A percentile compares a stretch with the other conserved stretches of the same genome.
Conservation (phyloP, 1,139 yeast genomes). For the Hyphopichia burtonii region DNA sequence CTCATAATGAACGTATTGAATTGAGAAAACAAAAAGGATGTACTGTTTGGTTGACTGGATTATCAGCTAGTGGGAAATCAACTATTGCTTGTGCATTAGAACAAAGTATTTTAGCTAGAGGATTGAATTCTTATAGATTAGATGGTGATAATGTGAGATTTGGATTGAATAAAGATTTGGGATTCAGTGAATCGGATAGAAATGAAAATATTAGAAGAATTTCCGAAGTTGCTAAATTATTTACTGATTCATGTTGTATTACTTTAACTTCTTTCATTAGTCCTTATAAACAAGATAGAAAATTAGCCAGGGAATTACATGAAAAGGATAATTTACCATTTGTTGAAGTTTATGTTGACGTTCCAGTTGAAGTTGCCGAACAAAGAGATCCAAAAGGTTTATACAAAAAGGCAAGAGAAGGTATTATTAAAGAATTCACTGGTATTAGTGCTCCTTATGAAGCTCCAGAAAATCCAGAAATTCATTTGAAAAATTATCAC, state of each 20-base stretch:
- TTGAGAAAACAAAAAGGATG: slow-evolving; percentile 82
- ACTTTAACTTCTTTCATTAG: slow-evolving; percentile 90
- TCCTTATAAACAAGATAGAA: slow-evolving; percentile 84
- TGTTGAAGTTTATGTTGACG: slow-evolving; percentile 88
- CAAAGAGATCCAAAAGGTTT: slow-evolving; percentile 96
- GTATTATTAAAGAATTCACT: slow-evolving; percentile 89
- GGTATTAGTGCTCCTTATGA: slow-evolving; percentile 97
- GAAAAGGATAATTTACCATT: slow-evolving; percentile 74
- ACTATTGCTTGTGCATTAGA: slow-evolving; percentile 95
- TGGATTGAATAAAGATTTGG: slow-evolving; percentile 91
- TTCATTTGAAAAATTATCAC: slow-evolving; percentile 70
- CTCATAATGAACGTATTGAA: slow-evolving; percentile 72
- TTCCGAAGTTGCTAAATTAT: slow-evolving; percentile 85
- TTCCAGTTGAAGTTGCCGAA: slow-evolving; percentile 91
- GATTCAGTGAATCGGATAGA: slow-evolving; percentile 87
- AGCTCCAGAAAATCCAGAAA: slow-evolving; percentile 82
- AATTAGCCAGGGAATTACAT: slow-evolving; percentile 81
- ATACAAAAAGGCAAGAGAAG: slow-evolving; percentile 95
- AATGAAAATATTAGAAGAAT: slow-evolving; percentile 93
- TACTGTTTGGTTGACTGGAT: slow-evolving; percentile 93
- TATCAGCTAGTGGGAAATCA: slow-evolving; percentile 92
- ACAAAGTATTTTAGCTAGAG: slow-evolving; percentile 67
- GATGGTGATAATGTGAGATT: slow-evolving; percentile 96
- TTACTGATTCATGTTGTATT: slow-evolving; percentile 84
- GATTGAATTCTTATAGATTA: slow-evolving; percentile 75